A percentile compares a stretch with the other conserved stretches of the same genome.
Conservation (phyloP, 140 eudicot genomes). For the Bidens hawaiensis region DNA sequence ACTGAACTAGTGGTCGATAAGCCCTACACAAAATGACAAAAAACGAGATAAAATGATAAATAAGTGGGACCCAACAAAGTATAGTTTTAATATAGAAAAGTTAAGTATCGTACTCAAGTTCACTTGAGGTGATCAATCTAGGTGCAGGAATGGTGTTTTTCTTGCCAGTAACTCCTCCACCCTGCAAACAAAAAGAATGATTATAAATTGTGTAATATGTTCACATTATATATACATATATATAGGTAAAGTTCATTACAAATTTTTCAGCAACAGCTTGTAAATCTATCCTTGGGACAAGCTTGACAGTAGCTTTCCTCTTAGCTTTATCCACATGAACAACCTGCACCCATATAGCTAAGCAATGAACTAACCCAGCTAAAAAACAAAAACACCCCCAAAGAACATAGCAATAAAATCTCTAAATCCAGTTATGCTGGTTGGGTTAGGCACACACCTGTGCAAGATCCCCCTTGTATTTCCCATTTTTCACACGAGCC, state of each 20-base stretch:
- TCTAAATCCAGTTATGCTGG: not conserved
- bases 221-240: not conserved
- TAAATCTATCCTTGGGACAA: conserved; percentile 85
- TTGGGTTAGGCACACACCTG: conserved; percentile 38
- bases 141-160: conserved; percentile 58
- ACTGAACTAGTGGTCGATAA: conserved; percentile 75
- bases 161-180: conserved; percentile 67
- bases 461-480: conserved; percentile 89
- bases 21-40: conserved; percentile 42
- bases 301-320: conserved; percentile 75
- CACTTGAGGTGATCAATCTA: conserved; percentile 69
- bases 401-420: not conserved
- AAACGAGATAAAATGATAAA: not conserved
- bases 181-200: conserved; percentile 32
- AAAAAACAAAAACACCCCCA: not conserved
- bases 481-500: conserved; percentile 89
- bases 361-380: conserved; percentile 5
- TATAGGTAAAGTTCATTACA: conserved; percentile 40
- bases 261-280: conserved; percentile 72
- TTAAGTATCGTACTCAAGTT: conserved; percentile 63
- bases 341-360: conserved; percentile 45
- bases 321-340: conserved; percentile 49
- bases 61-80: not conserved
- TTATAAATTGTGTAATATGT: not conserved
- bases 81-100: conserved; percentile 11